phyloP scores from a whole-genome alignment of 2,329 filamentous ascomycete species.

The Penicillium sp. region DNA sequence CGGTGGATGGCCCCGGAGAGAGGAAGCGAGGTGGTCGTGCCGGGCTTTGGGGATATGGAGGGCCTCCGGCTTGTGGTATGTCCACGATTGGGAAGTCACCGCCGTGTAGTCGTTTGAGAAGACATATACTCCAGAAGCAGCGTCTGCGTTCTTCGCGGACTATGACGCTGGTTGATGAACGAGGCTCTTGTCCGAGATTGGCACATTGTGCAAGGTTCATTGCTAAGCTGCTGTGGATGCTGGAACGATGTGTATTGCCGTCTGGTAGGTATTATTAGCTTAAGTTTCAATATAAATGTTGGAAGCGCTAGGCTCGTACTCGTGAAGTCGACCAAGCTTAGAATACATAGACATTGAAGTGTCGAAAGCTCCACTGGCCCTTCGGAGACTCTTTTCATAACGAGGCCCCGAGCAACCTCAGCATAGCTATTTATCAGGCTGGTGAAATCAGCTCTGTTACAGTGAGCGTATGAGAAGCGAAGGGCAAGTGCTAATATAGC shows the following conservation, averaged over 20 bases:
- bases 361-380: constrained; percentile 47
- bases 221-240: constrained; percentile 47
- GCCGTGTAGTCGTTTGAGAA: constrained; percentile 48
- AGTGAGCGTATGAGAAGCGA: constrained; percentile 42
- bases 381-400: constrained; percentile 41
- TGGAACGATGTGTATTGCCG: constrained; percentile 48
- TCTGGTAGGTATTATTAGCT: constrained; percentile 30
- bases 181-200: constrained; percentile 43
- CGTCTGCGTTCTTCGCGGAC: constrained; percentile 36
- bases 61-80: constrained; percentile 37
- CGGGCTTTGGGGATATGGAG: constrained; percentile 43
- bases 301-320: constrained; percentile 27
- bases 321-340: constrained; percentile 45
- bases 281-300: background rate
- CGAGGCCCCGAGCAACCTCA: constrained; percentile 37
- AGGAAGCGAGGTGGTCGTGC: constrained; percentile 26
- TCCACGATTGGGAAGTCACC: constrained; percentile 44
- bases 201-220: constrained; percentile 49
- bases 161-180: constrained; percentile 17
- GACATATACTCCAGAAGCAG: constrained; percentile 47
- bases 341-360: constrained; percentile 43
- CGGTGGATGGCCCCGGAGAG: constrained; percentile 21
- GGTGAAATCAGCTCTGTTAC: constrained; percentile 22
- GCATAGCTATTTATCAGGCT: constrained; percentile 39
- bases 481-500: constrained; percentile 44